Evolutionary conservation across 352 stramenopile species (phyloP).

Genomic region (Phytophthora hibernalis): DNA sequence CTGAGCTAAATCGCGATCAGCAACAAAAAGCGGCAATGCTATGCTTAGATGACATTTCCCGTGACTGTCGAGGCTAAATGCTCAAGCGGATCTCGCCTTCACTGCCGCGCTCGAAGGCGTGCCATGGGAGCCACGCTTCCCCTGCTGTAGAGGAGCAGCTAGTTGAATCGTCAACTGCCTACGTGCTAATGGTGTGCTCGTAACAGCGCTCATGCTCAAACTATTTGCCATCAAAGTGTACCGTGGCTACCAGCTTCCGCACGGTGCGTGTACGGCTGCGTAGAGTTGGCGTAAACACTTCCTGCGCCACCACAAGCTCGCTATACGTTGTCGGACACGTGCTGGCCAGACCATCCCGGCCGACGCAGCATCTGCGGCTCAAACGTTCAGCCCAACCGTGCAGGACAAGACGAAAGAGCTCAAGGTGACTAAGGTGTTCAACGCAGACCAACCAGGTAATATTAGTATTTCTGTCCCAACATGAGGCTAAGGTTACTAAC

Average conservation of each 20-base stretch:
- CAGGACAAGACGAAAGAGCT: conserved; percentile 19
- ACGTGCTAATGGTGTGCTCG: neutral
- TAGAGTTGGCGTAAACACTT: conserved; percentile 12
- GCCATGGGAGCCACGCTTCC: neutral
- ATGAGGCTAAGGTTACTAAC: neutral
- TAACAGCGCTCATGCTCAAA: conserved; percentile 3
- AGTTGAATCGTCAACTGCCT: conserved; percentile 10
- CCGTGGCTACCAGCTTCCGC: neutral
- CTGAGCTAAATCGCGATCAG: neutral
- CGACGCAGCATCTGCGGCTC: neutral
- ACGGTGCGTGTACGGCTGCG: neutral
- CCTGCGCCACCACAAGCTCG: conserved; percentile 9
- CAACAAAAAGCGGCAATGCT: conserved; percentile 7
- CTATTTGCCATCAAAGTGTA: neutral
- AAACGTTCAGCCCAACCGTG: conserved; percentile 5
- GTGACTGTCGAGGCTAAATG: neutral
- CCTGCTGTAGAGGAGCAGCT: neutral
- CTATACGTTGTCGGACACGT: conserved; percentile 9
- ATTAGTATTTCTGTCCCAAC: neutral
- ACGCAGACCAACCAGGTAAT: conserved; percentile 24
- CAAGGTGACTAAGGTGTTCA: conserved; percentile 9
- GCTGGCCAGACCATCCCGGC: conserved; percentile 4
- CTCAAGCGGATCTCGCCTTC: neutral
- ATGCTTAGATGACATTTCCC: neutral
- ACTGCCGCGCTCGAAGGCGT: neutral